Base-by-base conservation (phyloP, 1,284 basidiomycete genomes). In the Microbotryum violaceum region DNA sequence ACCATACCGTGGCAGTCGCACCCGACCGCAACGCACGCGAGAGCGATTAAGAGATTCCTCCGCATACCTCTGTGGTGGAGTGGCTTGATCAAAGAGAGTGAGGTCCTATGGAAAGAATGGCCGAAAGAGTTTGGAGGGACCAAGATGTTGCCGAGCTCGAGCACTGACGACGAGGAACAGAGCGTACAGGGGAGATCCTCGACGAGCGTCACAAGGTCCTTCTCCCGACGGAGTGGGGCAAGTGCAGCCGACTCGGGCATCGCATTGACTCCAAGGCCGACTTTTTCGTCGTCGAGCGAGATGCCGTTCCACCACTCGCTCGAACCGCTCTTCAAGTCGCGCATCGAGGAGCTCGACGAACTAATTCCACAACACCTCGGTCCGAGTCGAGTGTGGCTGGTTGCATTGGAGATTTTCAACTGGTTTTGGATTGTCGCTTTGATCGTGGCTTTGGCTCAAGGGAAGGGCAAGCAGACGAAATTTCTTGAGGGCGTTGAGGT, bases 401-500 rank as follows among this genome's bases (percentile, higher is more conserved):
- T 58, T 0, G 8, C 66, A 27, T 21, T 56, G 29, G 67, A 68
- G 45, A 12, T 66, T 14, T 21, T 57, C 23, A 51, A 58, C 20
- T 50, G 62, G 1, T 42, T 54, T 4, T 68, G 64, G 64, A 1
- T 68, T 16, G 23, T 63, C 12, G 60, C 62, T 10, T 44, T 68
- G 18, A 33, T 66, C 20, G 23, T 68, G 2, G 64, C 65, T 12
- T 54, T 68, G 18, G 67, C 42, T 1, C 42, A 49, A 10, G 60
- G 56, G 0, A 6, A 37, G 0, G 67, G 64, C 1, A 27, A 47
- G 20, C 67, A 68, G 44, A 64, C 56, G 0, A 58, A 60, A 0
- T 62, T 68, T 52, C 37, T 66, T 18, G 58, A 66, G 27, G 67
- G 64, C 14, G 67, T 68, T 58, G 67, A 68, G 58, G 65, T 64